Percentiles rank a stretch among this genome's conserved stretches.
phyloP scores from a whole-genome alignment of 805 yeast species.

The Kodamaea fukazawae region DNA sequence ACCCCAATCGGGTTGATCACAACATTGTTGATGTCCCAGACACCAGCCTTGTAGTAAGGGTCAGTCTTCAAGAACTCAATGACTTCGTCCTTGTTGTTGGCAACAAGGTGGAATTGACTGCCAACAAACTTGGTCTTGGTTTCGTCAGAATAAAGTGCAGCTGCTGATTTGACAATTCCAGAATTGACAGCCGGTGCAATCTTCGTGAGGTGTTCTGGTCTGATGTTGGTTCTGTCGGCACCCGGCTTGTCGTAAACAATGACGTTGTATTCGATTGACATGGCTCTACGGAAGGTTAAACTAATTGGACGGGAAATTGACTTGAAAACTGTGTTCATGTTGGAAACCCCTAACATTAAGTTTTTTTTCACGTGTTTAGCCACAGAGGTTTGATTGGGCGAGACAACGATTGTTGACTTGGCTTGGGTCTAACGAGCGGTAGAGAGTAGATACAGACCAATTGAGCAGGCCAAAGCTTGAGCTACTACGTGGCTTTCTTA shows the following conservation, averaged over 20 bases:
- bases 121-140: slow-evolving; percentile 60
- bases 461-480: too few relatives aligned
- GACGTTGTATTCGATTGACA: slow-evolving; percentile 43
- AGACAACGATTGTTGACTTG: neutral
- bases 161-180: slow-evolving; percentile 42
- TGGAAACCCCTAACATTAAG: neutral
- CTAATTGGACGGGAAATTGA: neutral
- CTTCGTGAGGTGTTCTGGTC: slow-evolving; percentile 52
- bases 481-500: too few relatives aligned
- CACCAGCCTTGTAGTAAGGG: slow-evolving; percentile 58
- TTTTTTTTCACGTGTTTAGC: neutral
- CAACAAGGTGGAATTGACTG: slow-evolving; percentile 59
- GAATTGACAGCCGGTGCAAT: slow-evolving; percentile 40
- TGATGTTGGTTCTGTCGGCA: slow-evolving; percentile 50
- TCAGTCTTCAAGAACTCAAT: slow-evolving; percentile 62
- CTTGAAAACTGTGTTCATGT: slow-evolving; percentile 1
- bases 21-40: slow-evolving; percentile 72
- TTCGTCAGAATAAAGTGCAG: slow-evolving; percentile 42
- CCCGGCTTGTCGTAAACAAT: slow-evolving; percentile 69
- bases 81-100: slow-evolving; percentile 64
- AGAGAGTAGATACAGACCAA: neutral
- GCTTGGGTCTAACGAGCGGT: neutral
- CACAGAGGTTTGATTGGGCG: neutral
- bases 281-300: slow-evolving; percentile 7
- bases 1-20: slow-evolving; percentile 52